These are phyloP conservation scores for Prunus mongolica DNA, from an alignment of 306 rosid genomes.

Conservation along the genomic window DNA sequence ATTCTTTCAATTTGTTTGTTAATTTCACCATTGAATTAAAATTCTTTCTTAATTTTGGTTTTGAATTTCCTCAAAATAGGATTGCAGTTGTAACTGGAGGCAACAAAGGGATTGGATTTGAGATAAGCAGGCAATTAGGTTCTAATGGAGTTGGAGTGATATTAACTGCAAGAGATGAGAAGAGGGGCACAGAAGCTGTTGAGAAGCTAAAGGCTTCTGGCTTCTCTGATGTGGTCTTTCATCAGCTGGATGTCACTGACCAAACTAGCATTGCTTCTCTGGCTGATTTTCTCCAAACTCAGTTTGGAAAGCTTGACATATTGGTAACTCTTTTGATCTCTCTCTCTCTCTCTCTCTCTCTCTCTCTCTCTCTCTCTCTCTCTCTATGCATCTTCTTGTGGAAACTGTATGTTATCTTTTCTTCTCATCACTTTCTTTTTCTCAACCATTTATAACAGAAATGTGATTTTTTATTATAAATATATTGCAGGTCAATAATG, in stretches of 20 bases:
- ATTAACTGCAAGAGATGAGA: conserved; percentile 13
- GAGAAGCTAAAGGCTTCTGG: conserved; percentile 1
- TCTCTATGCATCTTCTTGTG: background rate
- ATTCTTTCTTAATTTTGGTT: background rate
- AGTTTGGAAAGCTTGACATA: conserved; percentile 11
- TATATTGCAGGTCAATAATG: background rate
- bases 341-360: background rate
- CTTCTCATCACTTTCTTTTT: too few species aligned
- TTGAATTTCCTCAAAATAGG: background rate
- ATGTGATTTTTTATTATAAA: background rate
- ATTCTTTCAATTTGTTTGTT: background rate
- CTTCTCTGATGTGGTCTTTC: conserved; percentile 6
- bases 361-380: background rate
- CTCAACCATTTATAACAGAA: background rate
- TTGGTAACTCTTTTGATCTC: background rate
- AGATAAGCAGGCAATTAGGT: conserved; percentile 8
- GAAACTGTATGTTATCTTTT: background rate
- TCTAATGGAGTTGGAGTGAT: conserved; percentile 11
- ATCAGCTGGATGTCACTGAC: conserved; percentile 6
- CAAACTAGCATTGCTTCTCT: conserved; percentile 11
- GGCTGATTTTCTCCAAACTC: background rate
- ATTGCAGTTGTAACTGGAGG: conserved; percentile 24
- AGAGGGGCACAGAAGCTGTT: conserved; percentile 15
- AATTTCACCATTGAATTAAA: background rate
- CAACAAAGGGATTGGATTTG: conserved; percentile 22